Percentiles rank a stretch among this genome's conserved stretches.
Conservation (phyloP, 2,329 filamentous ascomycete species). For the Stagonosporopsis vannaccii region DNA sequence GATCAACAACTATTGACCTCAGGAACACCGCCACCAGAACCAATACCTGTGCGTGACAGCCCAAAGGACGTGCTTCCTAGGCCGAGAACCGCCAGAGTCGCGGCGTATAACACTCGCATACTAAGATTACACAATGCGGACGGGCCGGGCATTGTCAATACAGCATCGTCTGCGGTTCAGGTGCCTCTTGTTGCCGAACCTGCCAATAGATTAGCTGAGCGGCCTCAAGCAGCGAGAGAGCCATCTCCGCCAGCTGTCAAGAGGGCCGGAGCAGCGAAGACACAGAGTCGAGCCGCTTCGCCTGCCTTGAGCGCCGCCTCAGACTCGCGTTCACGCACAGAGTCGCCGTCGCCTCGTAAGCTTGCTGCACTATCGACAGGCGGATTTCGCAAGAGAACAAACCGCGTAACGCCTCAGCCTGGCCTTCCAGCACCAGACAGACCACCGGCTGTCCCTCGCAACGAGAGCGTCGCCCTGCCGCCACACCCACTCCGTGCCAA, state of each 20-base stretch:
- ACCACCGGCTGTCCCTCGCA: slow-evolving; percentile 6
- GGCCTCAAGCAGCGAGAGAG: slow-evolving; percentile 1
- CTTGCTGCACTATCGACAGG: slow-evolving; percentile 32
- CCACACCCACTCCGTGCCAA: slow-evolving; percentile 29
- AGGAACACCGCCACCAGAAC: background rate
- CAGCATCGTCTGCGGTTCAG: background rate
- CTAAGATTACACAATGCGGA: background rate
- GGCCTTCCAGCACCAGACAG: background rate
- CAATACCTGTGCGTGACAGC: background rate
- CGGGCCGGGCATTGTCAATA: background rate
- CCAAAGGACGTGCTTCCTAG: background rate
- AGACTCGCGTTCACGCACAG: slow-evolving; percentile 15
- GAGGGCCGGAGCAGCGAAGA: slow-evolving; percentile 1
- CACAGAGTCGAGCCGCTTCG: slow-evolving; percentile 10
- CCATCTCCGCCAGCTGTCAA: slow-evolving; percentile 6
- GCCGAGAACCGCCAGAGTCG: background rate
- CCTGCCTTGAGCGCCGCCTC: slow-evolving; percentile 15
- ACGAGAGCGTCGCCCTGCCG: slow-evolving; percentile 23
- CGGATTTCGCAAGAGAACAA: slow-evolving; percentile 35
- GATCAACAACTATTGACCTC: slow-evolving; percentile 36
- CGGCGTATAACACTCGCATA: background rate
- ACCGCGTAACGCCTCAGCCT: slow-evolving; percentile 13
- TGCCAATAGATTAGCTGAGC: slow-evolving; percentile 8
- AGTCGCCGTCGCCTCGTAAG: slow-evolving; percentile 25
- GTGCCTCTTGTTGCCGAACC: background rate